These are phyloP conservation scores for Phlyctochytrium arcticum DNA, from an alignment of 192 early-diverging fungal species.

Conservation along the genomic window DNA sequence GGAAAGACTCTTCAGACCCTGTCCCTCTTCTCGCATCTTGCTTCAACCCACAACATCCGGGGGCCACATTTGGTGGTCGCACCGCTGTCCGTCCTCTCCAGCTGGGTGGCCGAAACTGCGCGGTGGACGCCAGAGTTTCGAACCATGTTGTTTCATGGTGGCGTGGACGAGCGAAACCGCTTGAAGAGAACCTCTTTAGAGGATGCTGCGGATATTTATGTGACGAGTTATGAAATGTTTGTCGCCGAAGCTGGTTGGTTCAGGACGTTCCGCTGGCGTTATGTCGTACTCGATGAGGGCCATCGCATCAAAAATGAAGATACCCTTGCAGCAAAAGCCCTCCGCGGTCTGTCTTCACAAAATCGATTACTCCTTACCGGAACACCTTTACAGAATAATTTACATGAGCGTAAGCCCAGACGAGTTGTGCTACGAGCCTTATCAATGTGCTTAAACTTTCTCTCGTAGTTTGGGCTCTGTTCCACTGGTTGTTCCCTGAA, in stretches of 20 bases:
- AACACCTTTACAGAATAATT: slow-evolving; percentile 92
- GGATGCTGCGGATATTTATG: slow-evolving; percentile 32
- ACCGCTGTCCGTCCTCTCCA: slow-evolving; percentile 84
- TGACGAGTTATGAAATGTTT: slow-evolving; percentile 49
- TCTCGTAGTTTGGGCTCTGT: slow-evolving; percentile 57
- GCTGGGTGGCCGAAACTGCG: slow-evolving; percentile 74
- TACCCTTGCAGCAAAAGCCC: slow-evolving; percentile 75
- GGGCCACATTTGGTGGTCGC: slow-evolving; percentile 87
- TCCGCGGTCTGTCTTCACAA: slow-evolving; percentile 74
- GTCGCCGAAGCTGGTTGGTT: slow-evolving; percentile 32
- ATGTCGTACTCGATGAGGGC: slow-evolving; percentile 90
- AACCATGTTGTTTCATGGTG: slow-evolving; percentile 62
- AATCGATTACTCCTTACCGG: slow-evolving; percentile 88
- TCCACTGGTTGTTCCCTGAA: slow-evolving; percentile 70
- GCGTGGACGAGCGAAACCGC: slow-evolving; percentile 34
- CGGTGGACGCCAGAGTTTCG: slow-evolving; percentile 56
- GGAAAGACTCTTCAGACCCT: slow-evolving; percentile 92
- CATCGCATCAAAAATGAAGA: slow-evolving; percentile 96
- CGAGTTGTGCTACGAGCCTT: neutral
- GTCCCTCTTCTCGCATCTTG: slow-evolving; percentile 74
- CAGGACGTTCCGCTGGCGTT: slow-evolving; percentile 65
- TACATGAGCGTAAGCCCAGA: slow-evolving; percentile 59
- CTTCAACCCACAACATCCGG: too few relatives aligned
- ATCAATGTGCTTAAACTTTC: neutral
- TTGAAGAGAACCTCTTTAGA: slow-evolving; percentile 23